These are phyloP conservation scores for Adansonia madagascariensis DNA, from an alignment of 441 rosid species.

Conservation along the genomic window DNA sequence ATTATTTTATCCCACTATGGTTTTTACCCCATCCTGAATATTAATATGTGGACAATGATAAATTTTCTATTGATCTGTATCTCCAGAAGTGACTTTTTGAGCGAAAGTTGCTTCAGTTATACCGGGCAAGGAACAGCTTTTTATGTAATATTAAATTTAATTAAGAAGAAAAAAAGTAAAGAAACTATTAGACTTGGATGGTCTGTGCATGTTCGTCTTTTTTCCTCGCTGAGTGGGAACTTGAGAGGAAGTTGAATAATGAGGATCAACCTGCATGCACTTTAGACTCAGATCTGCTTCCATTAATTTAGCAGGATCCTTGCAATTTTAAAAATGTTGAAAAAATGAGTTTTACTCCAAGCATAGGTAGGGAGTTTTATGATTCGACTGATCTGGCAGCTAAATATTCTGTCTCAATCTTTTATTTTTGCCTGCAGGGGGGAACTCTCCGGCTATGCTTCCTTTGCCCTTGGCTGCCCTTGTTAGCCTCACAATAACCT, in stretches of 20 bases:
- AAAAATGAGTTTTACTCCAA: conserved; percentile 15
- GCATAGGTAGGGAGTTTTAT: neutral
- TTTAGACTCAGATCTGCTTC: neutral
- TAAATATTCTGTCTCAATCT: conserved; percentile 18
- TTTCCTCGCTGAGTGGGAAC: neutral
- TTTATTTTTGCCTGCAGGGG: conserved; percentile 57
- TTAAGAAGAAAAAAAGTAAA: conserved; percentile 12
- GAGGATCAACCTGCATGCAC: neutral
- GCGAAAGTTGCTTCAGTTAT: neutral
- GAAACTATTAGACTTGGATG: neutral
- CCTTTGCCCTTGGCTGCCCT: conserved; percentile 97
- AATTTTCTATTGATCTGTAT: neutral
- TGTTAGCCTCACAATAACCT: conserved; percentile 95
- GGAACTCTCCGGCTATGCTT: conserved; percentile 80
- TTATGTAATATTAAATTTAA: conserved; percentile 12
- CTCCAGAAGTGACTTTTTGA: neutral
- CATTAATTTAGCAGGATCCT: conserved; percentile 11
- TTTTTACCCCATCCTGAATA: neutral
- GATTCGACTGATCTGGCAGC: conserved; percentile 5
- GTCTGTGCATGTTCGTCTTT: neutral
- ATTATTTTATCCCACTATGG: conserved; percentile 23
- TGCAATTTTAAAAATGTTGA: conserved; percentile 17
- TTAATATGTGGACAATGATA: conserved; percentile 21
- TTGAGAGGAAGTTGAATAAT: neutral
- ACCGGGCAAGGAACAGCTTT: conserved; percentile 1